These are phyloP conservation scores for Euryodendron excelsum DNA, from an alignment of 148 eudicot genomes.

Conservation along the genomic window DNA sequence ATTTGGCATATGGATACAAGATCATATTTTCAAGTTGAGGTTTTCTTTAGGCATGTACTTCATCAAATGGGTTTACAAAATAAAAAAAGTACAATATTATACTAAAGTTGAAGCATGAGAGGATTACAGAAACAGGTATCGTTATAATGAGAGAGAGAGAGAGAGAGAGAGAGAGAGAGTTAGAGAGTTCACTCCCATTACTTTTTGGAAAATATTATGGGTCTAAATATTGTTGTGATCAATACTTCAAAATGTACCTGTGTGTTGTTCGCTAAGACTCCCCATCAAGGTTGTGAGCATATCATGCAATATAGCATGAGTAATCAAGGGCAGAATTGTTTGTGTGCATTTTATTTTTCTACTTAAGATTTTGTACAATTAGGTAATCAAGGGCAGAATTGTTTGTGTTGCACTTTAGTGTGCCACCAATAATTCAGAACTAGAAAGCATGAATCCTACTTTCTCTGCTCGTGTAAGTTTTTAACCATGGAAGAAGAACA, in stretches of 20 bases:
- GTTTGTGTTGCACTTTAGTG: not conserved
- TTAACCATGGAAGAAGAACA: not conserved
- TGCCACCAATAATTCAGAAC: not conserved
- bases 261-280: not conserved
- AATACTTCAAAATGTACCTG: not conserved
- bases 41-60: not conserved
- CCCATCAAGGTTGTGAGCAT: not conserved
- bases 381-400: not conserved
- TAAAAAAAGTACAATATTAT: too few species aligned
- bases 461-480: not conserved
- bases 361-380: not conserved
- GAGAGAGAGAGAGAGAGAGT: conserved; percentile 7
- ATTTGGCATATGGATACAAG: too few species aligned
- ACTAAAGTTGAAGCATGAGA: not conserved
- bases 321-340: not conserved
- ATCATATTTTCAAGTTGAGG: not conserved
- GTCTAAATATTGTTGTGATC: not conserved
- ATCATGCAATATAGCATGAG: not conserved
- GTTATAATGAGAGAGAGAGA: not conserved
- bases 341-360: not conserved
- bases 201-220: not conserved
- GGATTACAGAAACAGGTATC: not conserved
- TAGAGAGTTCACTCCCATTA: not conserved
- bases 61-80: not conserved
- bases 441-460: not conserved